phyloP scores from a whole-genome alignment of 2,329 filamentous ascomycete species.

The Epicoccum sorghinum region DNA sequence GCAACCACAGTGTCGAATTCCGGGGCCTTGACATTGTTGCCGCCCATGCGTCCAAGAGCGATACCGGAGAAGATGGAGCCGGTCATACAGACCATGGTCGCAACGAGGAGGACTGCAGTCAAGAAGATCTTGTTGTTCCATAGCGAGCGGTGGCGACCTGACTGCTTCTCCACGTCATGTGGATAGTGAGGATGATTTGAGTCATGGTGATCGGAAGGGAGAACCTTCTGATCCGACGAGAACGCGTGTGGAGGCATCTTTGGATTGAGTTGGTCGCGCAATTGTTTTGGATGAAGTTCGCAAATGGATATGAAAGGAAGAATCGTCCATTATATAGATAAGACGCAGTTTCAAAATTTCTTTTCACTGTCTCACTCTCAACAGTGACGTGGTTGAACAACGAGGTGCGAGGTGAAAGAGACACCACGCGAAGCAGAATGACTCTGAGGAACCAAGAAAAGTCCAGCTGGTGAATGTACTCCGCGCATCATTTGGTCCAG shows the following conservation, averaged over 20 bases:
- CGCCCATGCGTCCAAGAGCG: background rate
- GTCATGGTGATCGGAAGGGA: background rate
- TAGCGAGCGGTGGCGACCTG: background rate
- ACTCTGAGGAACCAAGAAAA: no score
- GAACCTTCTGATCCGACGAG: no score
- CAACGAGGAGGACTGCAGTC: background rate
- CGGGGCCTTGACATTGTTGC: background rate
- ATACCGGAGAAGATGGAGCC: background rate
- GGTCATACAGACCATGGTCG: background rate
- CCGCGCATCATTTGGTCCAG: no score
- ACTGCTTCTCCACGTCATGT: background rate
- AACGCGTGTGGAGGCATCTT: background rate
- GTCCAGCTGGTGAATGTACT: no score
- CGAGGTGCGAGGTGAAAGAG: no score
- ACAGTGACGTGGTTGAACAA: no score
- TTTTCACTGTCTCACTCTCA: no score
- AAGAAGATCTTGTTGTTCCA: background rate
- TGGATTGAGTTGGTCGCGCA: background rate
- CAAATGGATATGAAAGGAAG: no score
- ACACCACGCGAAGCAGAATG: no score
- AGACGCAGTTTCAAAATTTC: no score
- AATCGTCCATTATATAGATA: no score
- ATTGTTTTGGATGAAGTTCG: background rate
- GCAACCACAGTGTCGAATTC: no score
- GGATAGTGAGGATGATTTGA: background rate